Conservation (phyloP, 73 alveolate species). For the Paramecium tetraurelia region DNA sequence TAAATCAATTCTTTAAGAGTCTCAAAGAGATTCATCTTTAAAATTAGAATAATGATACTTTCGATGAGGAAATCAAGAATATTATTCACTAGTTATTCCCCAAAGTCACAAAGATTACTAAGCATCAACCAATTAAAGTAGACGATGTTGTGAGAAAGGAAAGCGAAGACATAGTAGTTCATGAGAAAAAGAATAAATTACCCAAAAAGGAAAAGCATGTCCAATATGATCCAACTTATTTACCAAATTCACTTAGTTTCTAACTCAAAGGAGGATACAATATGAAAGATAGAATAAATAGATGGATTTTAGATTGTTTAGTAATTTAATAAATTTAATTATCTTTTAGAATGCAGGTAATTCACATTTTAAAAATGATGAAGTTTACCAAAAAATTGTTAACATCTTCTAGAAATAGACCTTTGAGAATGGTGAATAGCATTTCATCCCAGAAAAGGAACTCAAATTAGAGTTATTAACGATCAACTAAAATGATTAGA, state of each 20-base stretch:
- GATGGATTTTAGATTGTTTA: slow-evolving; percentile 7
- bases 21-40: neutral
- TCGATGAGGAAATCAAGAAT: neutral
- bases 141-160: neutral
- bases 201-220: neutral
- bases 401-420: neutral
- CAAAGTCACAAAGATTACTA: neutral
- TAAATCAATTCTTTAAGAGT: neutral
- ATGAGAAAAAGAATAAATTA: neutral
- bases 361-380: neutral
- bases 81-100: neutral
- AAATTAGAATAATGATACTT: neutral
- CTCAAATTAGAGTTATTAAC: neutral
- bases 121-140: neutral
- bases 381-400: neutral
- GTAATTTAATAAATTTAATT: neutral
- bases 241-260: neutral
- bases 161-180: neutral
- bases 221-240: slow-evolving; percentile 39
- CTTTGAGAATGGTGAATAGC: neutral
- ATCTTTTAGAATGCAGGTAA: neutral
- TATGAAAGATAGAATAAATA: slow-evolving; percentile 1
- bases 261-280: neutral
- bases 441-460: neutral
- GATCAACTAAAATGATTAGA: neutral